Evolutionary conservation across 805 yeast species (phyloP), one percentile per base, ranked within the genome.

Genomic region (Priceomyces castillae): DNA sequence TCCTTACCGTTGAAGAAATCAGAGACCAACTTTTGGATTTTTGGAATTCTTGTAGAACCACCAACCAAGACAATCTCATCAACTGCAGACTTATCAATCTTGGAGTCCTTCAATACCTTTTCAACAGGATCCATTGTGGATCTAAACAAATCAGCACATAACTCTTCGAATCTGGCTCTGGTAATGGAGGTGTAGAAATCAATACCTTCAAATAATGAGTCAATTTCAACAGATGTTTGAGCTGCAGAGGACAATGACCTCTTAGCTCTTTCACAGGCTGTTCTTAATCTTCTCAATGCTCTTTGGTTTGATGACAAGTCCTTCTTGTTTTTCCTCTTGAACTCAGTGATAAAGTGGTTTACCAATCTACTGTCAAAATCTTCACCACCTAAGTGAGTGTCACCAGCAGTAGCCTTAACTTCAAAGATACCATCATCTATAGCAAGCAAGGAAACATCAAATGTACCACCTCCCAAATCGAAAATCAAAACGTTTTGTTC

Each of bases 231-330:
- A 86, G 86, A 44, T 90, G 81, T 64, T 77, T 90, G 96, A 53
- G 97, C 89, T 48, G 96, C 86, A 28, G 97, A 90, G 34, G 97
- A 92, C 63, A 90, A 81, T 51, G 97, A 89, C 82, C 98, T 89
- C 95, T 90, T 90, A 54, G 98, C 98, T 76, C 98, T 86, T 81
- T 90, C 98, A 78, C 96, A 90, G 60, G 97, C 97, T 57, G 97
- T 90, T 82, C 97, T 86, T 72, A 90, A 81, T 84, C 97, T 89
- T 81, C 98, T 88, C 69, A 92, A 79, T 52, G 98, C 95, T 81
- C 98, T 88, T 79, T 90, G 96, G 84, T 90, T 90, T 60, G 81
- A 56, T 42, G 96, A 80, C 55, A 92, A 74, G 70, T 92, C 98
- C 81, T 89, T 88, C 85, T 89, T 89, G 84, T 87, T 81, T 83